Evolutionary conservation across 31 red algal species (phyloP), one percentile per base, ranked within the genome.

Genomic region (Asparagopsis taxiformis): DNA sequence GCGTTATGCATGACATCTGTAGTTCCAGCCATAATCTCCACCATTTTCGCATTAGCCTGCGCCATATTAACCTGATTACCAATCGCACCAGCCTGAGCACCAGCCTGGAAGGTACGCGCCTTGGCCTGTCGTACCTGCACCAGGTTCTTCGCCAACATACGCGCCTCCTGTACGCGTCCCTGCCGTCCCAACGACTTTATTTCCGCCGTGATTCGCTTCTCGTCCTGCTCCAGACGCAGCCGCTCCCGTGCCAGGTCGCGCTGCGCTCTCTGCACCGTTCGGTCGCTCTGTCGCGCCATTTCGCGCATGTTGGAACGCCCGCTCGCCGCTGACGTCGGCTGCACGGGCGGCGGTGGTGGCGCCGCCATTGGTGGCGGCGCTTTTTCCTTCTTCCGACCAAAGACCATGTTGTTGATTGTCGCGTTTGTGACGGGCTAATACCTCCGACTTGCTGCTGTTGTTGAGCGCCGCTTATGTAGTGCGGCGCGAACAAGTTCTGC

Each of bases 101-200:
- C 39, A 11, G 77, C 75, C 59, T 75, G 62, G 31, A 75, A 84
- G 7, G 71, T 81, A 44, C 70, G 60, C 21, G 60, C 30, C 58
- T 94, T 85, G 26, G 77, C 76, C 26, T 74, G 68, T 8, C 80
- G 74, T 24, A 88, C 79, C 35, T 88, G 75, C 1, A 86, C 82
- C 2, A 94, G 62, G 72, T 84, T 78, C 75, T 87, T 86, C 13
- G 91, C 82, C 1, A 94, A 65, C 38, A 88, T 94, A 39, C 85
- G 77, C 3, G 82, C 91, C 31, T 87, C 85, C 8, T 53, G 55
- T 6, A 80, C 59, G 9, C 79, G 70, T 51, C 80, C 73, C 35
- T 79, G 66, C 3, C 68, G 53, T 26, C 74, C 85, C 10, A 89
- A 32, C 34, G 65, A 63, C 35, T 80, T 79, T 22, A 89, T 89